Conservation (phyloP, 139 green algal genomes). For the Helicosporidium sp. region DNA sequence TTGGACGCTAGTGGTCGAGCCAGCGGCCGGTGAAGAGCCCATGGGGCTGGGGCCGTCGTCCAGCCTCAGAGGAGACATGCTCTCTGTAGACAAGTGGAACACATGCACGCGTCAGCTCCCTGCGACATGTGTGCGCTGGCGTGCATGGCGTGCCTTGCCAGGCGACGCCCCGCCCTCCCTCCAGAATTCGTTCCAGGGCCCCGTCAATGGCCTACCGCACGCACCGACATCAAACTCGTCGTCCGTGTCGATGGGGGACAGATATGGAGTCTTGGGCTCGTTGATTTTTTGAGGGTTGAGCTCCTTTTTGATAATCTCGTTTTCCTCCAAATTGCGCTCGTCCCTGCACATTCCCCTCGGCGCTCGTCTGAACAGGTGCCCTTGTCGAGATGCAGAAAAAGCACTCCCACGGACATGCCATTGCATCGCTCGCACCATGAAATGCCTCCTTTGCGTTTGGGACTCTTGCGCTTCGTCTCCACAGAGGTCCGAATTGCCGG, state of each 20-base stretch:
- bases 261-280: conserved; percentile 28
- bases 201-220: not conserved
- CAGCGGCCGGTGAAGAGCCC: not conserved
- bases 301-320: conserved; percentile 22
- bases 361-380: no score
- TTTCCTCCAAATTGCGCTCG: conserved; percentile 26
- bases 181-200: not conserved
- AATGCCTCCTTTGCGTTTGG: no score
- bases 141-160: not conserved
- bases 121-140: not conserved
- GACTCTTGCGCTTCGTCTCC: no score
- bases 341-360: no score
- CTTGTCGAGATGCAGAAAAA: not conserved
- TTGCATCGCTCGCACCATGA: no score
- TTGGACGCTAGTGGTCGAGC: not conserved
- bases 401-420: no score
- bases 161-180: not conserved
- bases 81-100: not conserved
- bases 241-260: conserved; percentile 12
- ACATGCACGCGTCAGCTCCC: not conserved
- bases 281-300: conserved; percentile 23
- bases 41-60: conserved; percentile 1
- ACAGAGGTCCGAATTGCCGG: no score
- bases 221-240: conserved; percentile 12
- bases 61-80: conserved; percentile 9